phyloP scores from a whole-genome alignment of 257 asterid genomes.

The Henckelia pumila region DNA sequence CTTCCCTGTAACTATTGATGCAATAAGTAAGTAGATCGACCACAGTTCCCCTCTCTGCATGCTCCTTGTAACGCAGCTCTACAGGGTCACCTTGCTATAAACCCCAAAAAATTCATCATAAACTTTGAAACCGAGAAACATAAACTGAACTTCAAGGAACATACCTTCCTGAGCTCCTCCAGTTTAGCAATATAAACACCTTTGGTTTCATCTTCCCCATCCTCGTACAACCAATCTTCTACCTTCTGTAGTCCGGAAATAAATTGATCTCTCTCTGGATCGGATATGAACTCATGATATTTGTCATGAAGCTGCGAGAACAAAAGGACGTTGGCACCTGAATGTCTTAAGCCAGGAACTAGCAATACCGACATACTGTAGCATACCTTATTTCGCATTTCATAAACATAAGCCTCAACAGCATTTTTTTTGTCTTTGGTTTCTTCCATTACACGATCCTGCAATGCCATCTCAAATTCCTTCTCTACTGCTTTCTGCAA shows the following conservation, averaged over 20 bases:
- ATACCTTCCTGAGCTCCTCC: constrained; percentile 74
- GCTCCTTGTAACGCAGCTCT: constrained; percentile 83
- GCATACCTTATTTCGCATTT: constrained; percentile 17
- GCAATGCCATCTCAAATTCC: constrained; percentile 21
- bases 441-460: constrained; percentile 20
- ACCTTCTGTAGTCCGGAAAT: neutral
- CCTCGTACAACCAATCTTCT: neutral
- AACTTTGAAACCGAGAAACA: neutral
- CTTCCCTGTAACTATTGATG: constrained; percentile 78
- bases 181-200: constrained; percentile 56
- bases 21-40: constrained; percentile 60
- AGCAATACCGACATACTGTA: neutral
- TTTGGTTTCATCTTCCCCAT: constrained; percentile 1
- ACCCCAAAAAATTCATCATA: neutral
- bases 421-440: constrained; percentile 23
- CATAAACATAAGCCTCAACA: constrained; percentile 23
- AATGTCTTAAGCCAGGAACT: neutral
- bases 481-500: constrained; percentile 12
- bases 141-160: neutral
- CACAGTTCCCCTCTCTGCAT: constrained; percentile 65
- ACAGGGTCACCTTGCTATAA: constrained; percentile 47
- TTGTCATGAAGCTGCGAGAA: constrained; percentile 33
- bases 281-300: constrained; percentile 41
- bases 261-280: neutral
- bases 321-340: neutral